Evolutionary conservation across 106 monocot species (phyloP).

Genomic region (Platanthera guangdongensis): DNA sequence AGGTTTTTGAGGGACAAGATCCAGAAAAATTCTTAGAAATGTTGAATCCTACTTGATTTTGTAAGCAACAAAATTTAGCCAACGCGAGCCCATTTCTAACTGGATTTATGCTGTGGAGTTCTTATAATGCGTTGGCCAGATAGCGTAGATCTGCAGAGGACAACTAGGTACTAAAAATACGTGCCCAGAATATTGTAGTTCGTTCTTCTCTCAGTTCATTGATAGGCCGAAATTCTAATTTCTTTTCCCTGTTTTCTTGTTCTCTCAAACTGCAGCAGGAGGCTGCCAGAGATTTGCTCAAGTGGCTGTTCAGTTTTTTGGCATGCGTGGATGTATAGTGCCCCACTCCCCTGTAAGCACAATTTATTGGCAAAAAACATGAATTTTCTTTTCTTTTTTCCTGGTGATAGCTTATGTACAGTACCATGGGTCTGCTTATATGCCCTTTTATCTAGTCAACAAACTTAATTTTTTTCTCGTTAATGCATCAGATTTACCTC

Average conservation of each 20-base stretch:
- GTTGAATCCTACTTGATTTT: not conserved
- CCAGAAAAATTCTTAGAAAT: conserved; percentile 2
- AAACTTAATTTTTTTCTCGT: not conserved
- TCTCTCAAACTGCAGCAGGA: not conserved
- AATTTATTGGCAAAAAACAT: conserved; percentile 5
- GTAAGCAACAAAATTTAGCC: not conserved
- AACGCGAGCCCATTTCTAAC: not conserved
- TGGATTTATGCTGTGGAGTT: conserved; percentile 5
- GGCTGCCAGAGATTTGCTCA: conserved; percentile 2
- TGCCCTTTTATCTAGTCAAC: not conserved
- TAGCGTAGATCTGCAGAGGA: not conserved
- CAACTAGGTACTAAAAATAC: not conserved
- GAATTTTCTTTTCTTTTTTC: not conserved
- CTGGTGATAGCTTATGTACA: not conserved
- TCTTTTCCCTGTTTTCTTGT: not conserved
- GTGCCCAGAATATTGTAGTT: not conserved
- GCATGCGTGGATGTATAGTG: conserved; percentile 1
- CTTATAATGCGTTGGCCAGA: not conserved
- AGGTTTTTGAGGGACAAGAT: conserved; percentile 7
- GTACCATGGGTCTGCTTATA: not conserved
- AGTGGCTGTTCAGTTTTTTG: conserved; percentile 1
- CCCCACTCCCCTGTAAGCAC: conserved; percentile 3
- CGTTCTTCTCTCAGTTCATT: not conserved
- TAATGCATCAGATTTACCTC: not conserved
- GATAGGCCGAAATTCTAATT: not conserved